These are phyloP conservation scores for Kodamaea jinghongensis DNA, from an alignment of 805 yeast genomes.

Conservation along the genomic window DNA sequence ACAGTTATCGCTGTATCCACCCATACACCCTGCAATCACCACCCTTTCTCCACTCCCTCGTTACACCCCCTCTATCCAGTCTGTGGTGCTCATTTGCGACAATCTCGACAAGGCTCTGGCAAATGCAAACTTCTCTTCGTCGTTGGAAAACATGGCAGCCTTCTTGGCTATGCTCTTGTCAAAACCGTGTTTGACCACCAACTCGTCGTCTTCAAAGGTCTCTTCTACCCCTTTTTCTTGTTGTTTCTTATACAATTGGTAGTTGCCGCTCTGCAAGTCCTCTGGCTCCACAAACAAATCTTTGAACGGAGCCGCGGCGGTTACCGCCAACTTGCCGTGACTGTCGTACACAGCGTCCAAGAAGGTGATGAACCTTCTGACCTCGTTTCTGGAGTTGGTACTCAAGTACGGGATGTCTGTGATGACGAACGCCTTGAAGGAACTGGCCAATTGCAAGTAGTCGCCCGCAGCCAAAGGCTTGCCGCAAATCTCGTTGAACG, in stretches of 20 bases:
- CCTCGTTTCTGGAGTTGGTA: constrained; percentile 73
- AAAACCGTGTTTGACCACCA: constrained; percentile 75
- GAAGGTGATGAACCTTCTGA: constrained; percentile 90
- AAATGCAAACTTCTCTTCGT: constrained; percentile 95
- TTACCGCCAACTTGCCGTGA: constrained; percentile 82
- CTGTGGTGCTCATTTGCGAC: constrained; percentile 90
- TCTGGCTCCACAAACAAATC: constrained; percentile 85
- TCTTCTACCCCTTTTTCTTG: constrained; percentile 33
- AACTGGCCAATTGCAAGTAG: constrained; percentile 75
- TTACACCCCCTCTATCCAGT: constrained; percentile 68
- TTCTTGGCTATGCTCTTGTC: constrained; percentile 67
- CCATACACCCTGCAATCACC: neutral
- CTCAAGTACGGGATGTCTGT: constrained; percentile 91
- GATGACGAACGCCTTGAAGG: constrained; percentile 75
- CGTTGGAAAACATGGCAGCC: constrained; percentile 79
- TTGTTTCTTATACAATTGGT: constrained; percentile 39
- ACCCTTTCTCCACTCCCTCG: constrained; percentile 1
- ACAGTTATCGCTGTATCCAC: too few species aligned
- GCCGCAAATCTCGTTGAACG: constrained; percentile 86
- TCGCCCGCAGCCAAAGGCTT: constrained; percentile 91
- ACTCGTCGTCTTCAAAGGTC: constrained; percentile 51
- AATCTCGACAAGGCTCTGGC: constrained; percentile 91
- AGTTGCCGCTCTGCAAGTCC: constrained; percentile 48
- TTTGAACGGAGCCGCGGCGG: constrained; percentile 82
- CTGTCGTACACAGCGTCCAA: constrained; percentile 94